Evolutionary conservation across 2,329 filamentous ascomycete species (phyloP), one percentile per base, ranked within the genome.

Genomic region (Stagonosporopsis vannaccii): DNA sequence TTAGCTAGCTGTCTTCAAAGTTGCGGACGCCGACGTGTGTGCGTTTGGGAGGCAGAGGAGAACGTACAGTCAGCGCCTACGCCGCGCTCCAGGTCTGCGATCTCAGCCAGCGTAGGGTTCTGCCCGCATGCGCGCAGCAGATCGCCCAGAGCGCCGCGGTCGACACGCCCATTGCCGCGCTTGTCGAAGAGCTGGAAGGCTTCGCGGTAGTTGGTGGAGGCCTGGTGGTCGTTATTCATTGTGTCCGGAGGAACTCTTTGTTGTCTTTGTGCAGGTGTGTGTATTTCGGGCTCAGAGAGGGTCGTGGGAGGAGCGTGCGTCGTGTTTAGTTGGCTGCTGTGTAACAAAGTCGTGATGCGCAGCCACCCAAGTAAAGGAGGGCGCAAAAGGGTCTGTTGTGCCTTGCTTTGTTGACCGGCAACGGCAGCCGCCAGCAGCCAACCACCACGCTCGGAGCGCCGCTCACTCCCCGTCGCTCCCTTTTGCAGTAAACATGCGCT

Each of bases 111-210:
- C 9, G 95, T 99, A 40, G 95, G 95, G 81, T 99, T 99, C 83
- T 99, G 95, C 43, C 95, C 95, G 77, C 95, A 99, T 51, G 95
- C 95, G 75, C 95, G 90, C 66, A 99, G 87, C 59, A 99, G 86
- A 77, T 99, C 95, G 68, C 95, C 95, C 54, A 99, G 87, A 63
- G 89, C 90, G 66, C 94, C 90, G 77, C 93, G 84, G 36, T 90
- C 81, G 68, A 98, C 95, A 70, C 93, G 93, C 75, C 94, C 93
- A 76, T 91, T 96, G 76, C 95, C 95, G 79, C 95, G 94, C 88
- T 97, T 98, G 85, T 99, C 95, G 84, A 98, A 99, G 78, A 99
- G 90, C 72, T 93, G 93, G 81, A 99, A 99, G 69, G 95, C 95
- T 89, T 99, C 95, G 85, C 98, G 98, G 91, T 98, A 99, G 89